Base-by-base conservation (phyloP, 441 rosid species). In the Francoa sonchifolia region DNA sequence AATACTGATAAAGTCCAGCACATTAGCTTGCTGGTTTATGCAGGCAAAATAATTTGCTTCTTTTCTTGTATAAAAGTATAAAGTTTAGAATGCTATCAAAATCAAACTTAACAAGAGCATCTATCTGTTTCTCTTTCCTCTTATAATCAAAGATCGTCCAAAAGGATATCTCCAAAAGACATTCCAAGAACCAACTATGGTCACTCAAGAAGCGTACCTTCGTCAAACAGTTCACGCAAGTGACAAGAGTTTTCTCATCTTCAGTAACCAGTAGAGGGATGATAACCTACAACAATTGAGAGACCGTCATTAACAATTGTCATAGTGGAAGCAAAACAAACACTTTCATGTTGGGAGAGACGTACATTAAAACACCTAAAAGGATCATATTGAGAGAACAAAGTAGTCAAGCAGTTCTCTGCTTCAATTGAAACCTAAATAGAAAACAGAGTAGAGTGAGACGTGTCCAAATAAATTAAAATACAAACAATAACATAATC, bases 291-390 rank as follows among this genome's bases (percentile, higher is more conserved):
- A 52, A 50, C 6, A 60, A 44, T 40, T 29, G 16, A 39, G 16
- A 8, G 19, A 31, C 26, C 45, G 52, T 59, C 42, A 50, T 10
- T 54, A 42, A 32, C 25, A 31, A 38, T 2, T 19, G 32, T 26
- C 9, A 17, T 32, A 39, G 9, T 3, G 13, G 23, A 11, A 13
- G 18, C 50, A 32, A 18, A 13, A 8, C 8, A 18, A 14, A 6
- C 11, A 13, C 8, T 12, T 12, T 19, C 1, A 10, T 35, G 16
- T 3, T 35, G 39, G 33, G 45, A 32, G 46, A 39, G 9, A 50
- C 84, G 12, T 86, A 90, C 99, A 58, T 86, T 82, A 61, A 90
- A 71, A 74, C 93, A 78, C 82, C 95, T 76, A 69, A 78, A 82
- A 47, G 94, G 94, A 52, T 90, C 99, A 61, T 78, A 86, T 42